Conservation (phyloP, 139 green algal genomes). For the Desmodesmus armatus region DNA sequence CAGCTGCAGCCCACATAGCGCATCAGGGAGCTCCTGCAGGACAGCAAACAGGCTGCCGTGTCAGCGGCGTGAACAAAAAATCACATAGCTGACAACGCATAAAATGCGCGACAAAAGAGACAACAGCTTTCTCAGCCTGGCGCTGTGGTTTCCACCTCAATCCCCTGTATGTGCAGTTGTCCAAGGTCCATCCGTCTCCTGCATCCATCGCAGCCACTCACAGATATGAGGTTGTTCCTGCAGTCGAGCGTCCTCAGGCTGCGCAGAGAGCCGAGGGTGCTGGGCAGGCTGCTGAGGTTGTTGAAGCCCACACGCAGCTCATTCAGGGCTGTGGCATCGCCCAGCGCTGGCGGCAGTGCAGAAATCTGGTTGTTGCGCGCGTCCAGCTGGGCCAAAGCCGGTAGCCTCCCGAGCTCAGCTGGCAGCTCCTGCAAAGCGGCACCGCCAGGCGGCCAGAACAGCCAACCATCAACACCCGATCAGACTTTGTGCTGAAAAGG, state of each 20-base stretch:
- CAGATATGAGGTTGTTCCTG: slow-evolving; percentile 48
- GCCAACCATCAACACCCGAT: neutral
- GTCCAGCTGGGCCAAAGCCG: slow-evolving; percentile 34
- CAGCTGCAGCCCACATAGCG: slow-evolving; percentile 53
- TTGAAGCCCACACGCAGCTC: slow-evolving; percentile 66
- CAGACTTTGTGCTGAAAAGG: neutral
- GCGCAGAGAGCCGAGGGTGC: slow-evolving; percentile 32
- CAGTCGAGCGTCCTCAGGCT: slow-evolving; percentile 48
- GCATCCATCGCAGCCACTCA: neutral
- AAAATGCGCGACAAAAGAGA: too few relatives aligned
- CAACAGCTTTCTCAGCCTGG: too few relatives aligned
- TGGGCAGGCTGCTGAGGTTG: slow-evolving; percentile 37
- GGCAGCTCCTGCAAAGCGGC: slow-evolving; percentile 25
- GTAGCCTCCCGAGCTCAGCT: slow-evolving; percentile 48
- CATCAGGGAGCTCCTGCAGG: slow-evolving; percentile 15
- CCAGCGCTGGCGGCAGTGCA: slow-evolving; percentile 55
- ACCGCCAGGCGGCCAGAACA: neutral
- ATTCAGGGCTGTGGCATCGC: slow-evolving; percentile 51
- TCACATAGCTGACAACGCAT: too few relatives aligned
- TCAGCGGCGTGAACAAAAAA: neutral
- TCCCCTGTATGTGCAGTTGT: too few relatives aligned
- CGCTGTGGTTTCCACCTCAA: too few relatives aligned
- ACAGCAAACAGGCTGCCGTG: neutral
- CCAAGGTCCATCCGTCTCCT: too few relatives aligned
- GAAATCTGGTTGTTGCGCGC: slow-evolving; percentile 60